Percentiles rank a stretch among this genome's conserved stretches.
These are phyloP conservation scores for Boletellus deceptivus DNA, from an alignment of 1,284 basidiomycete species.

Conservation along the genomic window DNA sequence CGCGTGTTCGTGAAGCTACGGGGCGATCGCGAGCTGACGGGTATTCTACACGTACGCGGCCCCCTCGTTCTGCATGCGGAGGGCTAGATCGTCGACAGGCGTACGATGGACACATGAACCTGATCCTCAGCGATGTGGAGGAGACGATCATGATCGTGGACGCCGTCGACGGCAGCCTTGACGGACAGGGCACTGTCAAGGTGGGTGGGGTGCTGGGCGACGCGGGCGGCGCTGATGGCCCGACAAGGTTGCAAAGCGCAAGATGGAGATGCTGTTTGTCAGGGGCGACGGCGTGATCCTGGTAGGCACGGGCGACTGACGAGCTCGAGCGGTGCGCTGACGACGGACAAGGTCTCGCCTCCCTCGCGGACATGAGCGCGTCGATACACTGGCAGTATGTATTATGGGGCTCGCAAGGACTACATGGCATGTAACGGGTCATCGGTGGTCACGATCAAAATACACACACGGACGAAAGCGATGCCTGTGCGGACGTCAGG, in stretches of 20 bases:
- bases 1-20: constrained; percentile 95
- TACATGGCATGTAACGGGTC: constrained; percentile 10
- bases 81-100: constrained; percentile 56
- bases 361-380: constrained; percentile 60
- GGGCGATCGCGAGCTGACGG: constrained; percentile 91
- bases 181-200: constrained; percentile 58
- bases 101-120: constrained; percentile 99
- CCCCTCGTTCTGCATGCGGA: constrained; percentile 8
- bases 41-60: constrained; percentile 84
- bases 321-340: constrained; percentile 7
- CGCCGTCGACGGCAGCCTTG: constrained; percentile 51
- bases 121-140: constrained; percentile 96
- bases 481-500: not conserved
- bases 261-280: constrained; percentile 98
- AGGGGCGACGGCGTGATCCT: constrained; percentile 93
- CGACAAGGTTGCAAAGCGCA: constrained; percentile 85
- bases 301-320: constrained; percentile 46
- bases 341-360: constrained; percentile 61
- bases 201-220: constrained; percentile 35
- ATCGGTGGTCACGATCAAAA: constrained; percentile 7
- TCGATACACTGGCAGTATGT: constrained; percentile 23
- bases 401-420: constrained; percentile 13
- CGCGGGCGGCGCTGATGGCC: constrained; percentile 9
- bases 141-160: constrained; percentile 95
- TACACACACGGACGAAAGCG: constrained; percentile 9